These are phyloP conservation scores for Cryptococcus sp. DNA, from an alignment of 1,284 basidiomycete genomes.

Conservation along the genomic window DNA sequence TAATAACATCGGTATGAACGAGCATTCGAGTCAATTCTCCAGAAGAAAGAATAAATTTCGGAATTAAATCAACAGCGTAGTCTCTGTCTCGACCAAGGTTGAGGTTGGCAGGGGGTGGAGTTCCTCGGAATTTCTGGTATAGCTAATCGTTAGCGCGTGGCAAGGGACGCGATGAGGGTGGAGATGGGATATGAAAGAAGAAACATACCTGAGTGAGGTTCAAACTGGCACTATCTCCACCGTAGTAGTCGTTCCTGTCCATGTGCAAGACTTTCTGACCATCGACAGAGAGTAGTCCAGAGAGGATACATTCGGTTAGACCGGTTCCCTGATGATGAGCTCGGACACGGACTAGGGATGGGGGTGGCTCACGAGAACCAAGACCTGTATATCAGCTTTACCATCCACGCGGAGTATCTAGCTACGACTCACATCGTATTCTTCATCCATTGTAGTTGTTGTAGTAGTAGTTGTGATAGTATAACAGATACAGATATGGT, in stretches of 20 bases:
- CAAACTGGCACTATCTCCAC: conserved; percentile 93
- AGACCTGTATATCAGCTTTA: conserved; percentile 57
- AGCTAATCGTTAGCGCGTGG: conserved; percentile 55
- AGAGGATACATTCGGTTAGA: conserved; percentile 96
- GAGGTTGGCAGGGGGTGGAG: conserved; percentile 59
- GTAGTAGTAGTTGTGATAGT: no score
- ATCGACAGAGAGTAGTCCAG: conserved; percentile 92
- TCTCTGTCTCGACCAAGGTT: conserved; percentile 85
- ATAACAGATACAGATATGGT: no score
- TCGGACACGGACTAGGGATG: neutral
- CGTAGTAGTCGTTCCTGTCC: conserved; percentile 99
- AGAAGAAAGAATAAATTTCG: conserved; percentile 96
- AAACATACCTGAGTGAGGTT: conserved; percentile 86
- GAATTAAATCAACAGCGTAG: conserved; percentile 90
- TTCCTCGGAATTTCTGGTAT: conserved; percentile 81
- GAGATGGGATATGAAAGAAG: neutral
- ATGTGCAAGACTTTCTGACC: conserved; percentile 99
- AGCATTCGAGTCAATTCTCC: conserved; percentile 98
- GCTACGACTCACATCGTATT: conserved; percentile 46
- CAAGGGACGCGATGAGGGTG: neutral
- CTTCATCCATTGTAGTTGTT: conserved; percentile 47
- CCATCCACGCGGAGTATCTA: neutral
- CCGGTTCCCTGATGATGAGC: conserved; percentile 65
- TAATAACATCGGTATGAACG: conserved; percentile 97
- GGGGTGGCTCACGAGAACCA: conserved; percentile 59